These are phyloP conservation scores for Suillus brevipes DNA, from an alignment of 768 basidiomycete species.

Conservation along the genomic window DNA sequence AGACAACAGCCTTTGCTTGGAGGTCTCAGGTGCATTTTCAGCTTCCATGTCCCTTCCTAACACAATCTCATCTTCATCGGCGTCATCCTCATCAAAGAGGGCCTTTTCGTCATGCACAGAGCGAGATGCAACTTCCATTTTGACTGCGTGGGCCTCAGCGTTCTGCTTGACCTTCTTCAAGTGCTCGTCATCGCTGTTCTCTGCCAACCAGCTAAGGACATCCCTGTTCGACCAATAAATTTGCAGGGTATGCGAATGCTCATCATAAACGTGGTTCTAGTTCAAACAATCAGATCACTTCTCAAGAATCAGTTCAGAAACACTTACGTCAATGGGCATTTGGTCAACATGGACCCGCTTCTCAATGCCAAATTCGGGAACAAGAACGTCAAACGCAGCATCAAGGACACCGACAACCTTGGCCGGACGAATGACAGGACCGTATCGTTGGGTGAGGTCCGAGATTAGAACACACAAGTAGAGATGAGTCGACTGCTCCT, in stretches of 20 bases:
- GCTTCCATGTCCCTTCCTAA: constrained; percentile 55
- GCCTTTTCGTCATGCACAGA: constrained; percentile 86
- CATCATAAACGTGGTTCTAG: constrained; percentile 94
- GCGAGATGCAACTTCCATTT: constrained; percentile 88
- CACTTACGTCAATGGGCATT: constrained; percentile 92
- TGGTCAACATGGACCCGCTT: constrained; percentile 98
- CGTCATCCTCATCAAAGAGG: constrained; percentile 86
- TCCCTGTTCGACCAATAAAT: constrained; percentile 96
- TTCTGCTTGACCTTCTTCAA: constrained; percentile 92
- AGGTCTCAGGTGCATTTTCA: constrained; percentile 53
- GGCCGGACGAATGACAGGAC: constrained; percentile 94
- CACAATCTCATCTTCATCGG: constrained; percentile 78
- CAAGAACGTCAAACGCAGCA: constrained; percentile 93
- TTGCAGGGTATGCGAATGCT: constrained; percentile 87
- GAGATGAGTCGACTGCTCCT: constrained; percentile 95
- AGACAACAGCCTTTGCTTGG: constrained; percentile 77
- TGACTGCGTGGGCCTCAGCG: constrained; percentile 85
- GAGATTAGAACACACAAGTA: constrained; percentile 94
- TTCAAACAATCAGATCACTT: constrained; percentile 18
- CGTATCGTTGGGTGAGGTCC: constrained; percentile 91
- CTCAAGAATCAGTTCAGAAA: neutral
- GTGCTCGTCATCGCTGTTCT: constrained; percentile 95
- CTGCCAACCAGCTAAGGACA: constrained; percentile 93
- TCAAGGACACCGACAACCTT: constrained; percentile 95
- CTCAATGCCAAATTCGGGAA: constrained; percentile 98